Conservation (phyloP, 345 rosid species). For the Acer negundo region DNA sequence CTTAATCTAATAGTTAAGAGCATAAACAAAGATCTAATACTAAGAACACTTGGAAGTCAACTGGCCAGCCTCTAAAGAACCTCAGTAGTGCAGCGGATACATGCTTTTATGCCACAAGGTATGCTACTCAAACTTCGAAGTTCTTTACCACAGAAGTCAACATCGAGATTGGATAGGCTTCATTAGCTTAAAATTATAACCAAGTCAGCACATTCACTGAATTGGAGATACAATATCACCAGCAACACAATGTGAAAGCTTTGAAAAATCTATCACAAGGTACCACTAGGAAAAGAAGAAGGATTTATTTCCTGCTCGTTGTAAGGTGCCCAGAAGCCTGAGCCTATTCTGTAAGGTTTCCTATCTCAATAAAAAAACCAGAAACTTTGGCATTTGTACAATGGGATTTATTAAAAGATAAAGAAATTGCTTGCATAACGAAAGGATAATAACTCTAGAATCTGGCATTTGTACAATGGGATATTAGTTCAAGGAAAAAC, state of each 20-base stretch:
- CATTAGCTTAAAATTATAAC: neutral
- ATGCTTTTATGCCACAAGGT: neutral
- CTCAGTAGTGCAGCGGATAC: neutral
- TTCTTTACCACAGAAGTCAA: neutral
- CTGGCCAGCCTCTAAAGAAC: neutral
- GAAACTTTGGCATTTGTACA: no score
- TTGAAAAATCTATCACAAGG: neutral
- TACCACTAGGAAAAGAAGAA: neutral
- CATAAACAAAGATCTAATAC: neutral
- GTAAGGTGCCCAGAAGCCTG: neutral
- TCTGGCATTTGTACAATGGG: neutral
- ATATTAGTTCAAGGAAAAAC: neutral
- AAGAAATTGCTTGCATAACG: neutral
- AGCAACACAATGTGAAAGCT: neutral
- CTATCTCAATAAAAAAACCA: neutral
- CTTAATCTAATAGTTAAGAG: neutral
- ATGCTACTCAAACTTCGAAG: neutral
- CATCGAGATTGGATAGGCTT: neutral
- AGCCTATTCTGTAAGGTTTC: neutral
- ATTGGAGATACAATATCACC: neutral
- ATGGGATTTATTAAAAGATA: neutral
- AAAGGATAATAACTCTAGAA: slow-evolving; percentile 8
- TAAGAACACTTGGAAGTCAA: neutral
- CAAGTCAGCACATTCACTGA: neutral
- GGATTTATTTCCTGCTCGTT: neutral